Evolutionary conservation across 768 basidiomycete species (phyloP).

Genomic region (Pleurotus tuber-regium): DNA sequence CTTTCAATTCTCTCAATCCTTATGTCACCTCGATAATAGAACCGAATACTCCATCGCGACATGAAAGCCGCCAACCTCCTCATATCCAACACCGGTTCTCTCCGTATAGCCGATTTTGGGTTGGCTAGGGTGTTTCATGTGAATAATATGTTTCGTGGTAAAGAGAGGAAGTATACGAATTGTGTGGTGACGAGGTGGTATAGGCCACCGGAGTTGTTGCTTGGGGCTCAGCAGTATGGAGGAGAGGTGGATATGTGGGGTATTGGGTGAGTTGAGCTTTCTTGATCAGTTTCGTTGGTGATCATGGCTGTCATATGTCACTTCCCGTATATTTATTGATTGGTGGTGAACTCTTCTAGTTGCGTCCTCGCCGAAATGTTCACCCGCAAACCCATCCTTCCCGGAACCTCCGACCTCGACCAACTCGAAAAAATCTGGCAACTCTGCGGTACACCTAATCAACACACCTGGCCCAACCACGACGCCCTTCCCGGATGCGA

Average conservation of each 20-base stretch:
- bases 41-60: conserved; percentile 95
- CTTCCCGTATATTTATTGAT: neutral
- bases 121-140: conserved; percentile 81
- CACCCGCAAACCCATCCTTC: conserved; percentile 78
- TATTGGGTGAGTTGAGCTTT: conserved; percentile 68
- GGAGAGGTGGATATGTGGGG: conserved; percentile 98
- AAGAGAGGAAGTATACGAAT: conserved; percentile 84
- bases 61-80: conserved; percentile 99
- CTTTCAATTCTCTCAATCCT: too few relatives aligned
- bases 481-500: conserved; percentile 78
- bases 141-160: conserved; percentile 40
- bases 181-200: conserved; percentile 97
- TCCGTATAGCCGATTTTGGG: conserved; percentile 95
- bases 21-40: too few relatives aligned
- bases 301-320: neutral
- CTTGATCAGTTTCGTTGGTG: too few relatives aligned
- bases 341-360: conserved; percentile 37
- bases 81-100: conserved; percentile 79
- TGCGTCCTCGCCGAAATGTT: conserved; percentile 99
- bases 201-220: conserved; percentile 86
- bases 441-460: conserved; percentile 86
- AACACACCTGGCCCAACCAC: conserved; percentile 77
- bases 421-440: conserved; percentile 89
- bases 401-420: conserved; percentile 86
- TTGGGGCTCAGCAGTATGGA: conserved; percentile 88